Conservation (phyloP, 1,139 yeast genomes). For the Lodderomyces orthopsilosis region DNA sequence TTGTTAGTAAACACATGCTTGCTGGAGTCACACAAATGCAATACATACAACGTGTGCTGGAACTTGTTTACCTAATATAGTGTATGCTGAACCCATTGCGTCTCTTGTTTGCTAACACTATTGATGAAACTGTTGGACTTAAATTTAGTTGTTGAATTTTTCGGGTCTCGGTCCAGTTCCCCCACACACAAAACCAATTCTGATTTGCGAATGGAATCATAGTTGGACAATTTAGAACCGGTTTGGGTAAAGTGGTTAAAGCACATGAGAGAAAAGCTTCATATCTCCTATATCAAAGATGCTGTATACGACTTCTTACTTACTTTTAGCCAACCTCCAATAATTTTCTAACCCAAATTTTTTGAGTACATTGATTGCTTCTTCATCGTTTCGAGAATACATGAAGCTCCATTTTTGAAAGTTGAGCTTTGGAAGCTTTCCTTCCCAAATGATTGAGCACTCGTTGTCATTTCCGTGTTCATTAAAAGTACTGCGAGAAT, state of each 20-base stretch:
- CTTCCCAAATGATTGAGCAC: slow-evolving; percentile 72
- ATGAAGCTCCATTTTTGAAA: slow-evolving; percentile 65
- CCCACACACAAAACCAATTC: not conserved
- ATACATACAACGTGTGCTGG: slow-evolving; percentile 61
- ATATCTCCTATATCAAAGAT: no score
- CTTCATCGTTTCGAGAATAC: slow-evolving; percentile 51
- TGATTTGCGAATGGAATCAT: not conserved
- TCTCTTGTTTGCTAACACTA: not conserved
- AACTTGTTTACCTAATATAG: slow-evolving; percentile 61
- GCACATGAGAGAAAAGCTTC: no score
- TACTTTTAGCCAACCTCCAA: slow-evolving; percentile 50
- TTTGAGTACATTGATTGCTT: slow-evolving; percentile 48
- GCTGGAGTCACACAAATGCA: not conserved
- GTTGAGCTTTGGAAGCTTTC: slow-evolving; percentile 52
- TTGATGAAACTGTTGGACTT: not conserved
- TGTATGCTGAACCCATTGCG: slow-evolving; percentile 60
- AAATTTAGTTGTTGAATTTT: not conserved
- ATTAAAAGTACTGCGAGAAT: not conserved
- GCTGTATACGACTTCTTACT: slow-evolving; percentile 5
- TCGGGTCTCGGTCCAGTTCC: not conserved
- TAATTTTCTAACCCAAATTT: slow-evolving; percentile 56
- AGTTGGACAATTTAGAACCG: no score
- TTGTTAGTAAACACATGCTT: slow-evolving; percentile 3
- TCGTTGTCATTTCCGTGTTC: not conserved
- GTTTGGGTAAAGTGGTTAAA: no score